These are phyloP conservation scores for Metschnikowia reukaufii DNA, from an alignment of 805 yeast genomes.

Conservation along the genomic window DNA sequence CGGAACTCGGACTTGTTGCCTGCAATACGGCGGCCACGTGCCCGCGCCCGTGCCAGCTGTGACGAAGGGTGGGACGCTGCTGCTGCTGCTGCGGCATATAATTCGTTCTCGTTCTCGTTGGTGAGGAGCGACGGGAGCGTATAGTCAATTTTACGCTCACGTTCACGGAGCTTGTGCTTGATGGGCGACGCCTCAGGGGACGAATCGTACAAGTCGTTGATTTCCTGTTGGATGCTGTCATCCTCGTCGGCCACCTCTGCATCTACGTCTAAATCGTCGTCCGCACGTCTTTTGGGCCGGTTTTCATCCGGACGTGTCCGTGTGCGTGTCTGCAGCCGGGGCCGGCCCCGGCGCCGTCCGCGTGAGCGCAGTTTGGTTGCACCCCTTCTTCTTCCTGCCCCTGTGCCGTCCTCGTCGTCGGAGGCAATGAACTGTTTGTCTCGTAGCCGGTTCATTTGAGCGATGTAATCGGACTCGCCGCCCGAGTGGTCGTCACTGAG, in stretches of 20 bases:
- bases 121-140: constrained; percentile 78
- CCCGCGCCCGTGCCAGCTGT: constrained; percentile 30
- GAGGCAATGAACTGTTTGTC: constrained; percentile 38
- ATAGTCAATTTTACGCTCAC: constrained; percentile 66
- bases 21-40: constrained; percentile 28
- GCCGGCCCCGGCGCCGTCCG: constrained; percentile 27
- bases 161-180: constrained; percentile 45
- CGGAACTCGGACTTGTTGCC: constrained; percentile 48
- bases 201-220: constrained; percentile 62
- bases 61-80: constrained; percentile 14
- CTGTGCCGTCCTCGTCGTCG: constrained; percentile 40
- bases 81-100: constrained; percentile 13
- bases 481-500: constrained; percentile 17
- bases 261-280: constrained; percentile 19
- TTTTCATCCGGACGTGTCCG: constrained; percentile 17
- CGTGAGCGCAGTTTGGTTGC: constrained; percentile 27
- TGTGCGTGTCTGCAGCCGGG: too few species aligned
- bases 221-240: constrained; percentile 54
- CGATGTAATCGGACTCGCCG: constrained; percentile 19
- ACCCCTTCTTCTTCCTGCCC: too few species aligned
- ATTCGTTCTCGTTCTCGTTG: constrained; percentile 37
- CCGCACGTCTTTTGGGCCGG: constrained; percentile 18
- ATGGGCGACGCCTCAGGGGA: constrained; percentile 52
- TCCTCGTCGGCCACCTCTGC: constrained; percentile 34
- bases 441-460: constrained; percentile 29